Base-by-base conservation (phyloP, 805 yeast species). In the Saccharomycopsis oosterbeekiorum region DNA sequence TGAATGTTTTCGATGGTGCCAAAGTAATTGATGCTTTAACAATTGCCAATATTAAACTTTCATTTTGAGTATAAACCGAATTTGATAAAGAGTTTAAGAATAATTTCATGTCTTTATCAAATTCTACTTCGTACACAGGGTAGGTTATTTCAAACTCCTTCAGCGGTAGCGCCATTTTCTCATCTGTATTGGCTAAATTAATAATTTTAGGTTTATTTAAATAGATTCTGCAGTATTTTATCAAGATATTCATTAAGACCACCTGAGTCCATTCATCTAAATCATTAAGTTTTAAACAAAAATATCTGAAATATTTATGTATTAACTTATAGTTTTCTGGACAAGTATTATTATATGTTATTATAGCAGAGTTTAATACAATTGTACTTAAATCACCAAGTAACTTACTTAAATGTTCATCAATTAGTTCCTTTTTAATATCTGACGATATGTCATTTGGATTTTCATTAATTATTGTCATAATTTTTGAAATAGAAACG, bases 211-310 rank as follows among this genome's bases (percentile, higher is more conserved):
- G 88, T 57, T 78, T 74, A 2, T 84, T 80, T 42, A 91, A 68
- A 69, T 78, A 91, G 8, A 72, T 66, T 59, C 91, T 79, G 40
- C 83, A 76, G 70, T 94, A 94, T 58, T 82, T 81, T 0, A 85
- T 80, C 57, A 92, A 74, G 4, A 88, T 66, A 56, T 88, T 88
- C 21, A 89, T 73, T 15, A 84, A 70, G 11, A 75, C 68, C 0
- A 79, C 71, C 68, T 88, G 91, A 9, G 89, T 74, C 87, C 91
- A 89, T 59, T 85, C 86, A 62, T 91, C 96, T 60, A 93, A 76
- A 1, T 79, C 76, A 0, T 68, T 65, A 34, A 83, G 64, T 39
- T 77, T 71, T 1, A 74, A 68, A 62, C 89, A 83, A 57, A 80
- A 79, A 21, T 84, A 78, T 37, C 88, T 79, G 69, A 79, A 88